A percentile compares a stretch with the other conserved stretches of the same genome.
phyloP scores from a whole-genome alignment of 2,329 filamentous ascomycete genomes.

The Penicillium fuscoglaucum region DNA sequence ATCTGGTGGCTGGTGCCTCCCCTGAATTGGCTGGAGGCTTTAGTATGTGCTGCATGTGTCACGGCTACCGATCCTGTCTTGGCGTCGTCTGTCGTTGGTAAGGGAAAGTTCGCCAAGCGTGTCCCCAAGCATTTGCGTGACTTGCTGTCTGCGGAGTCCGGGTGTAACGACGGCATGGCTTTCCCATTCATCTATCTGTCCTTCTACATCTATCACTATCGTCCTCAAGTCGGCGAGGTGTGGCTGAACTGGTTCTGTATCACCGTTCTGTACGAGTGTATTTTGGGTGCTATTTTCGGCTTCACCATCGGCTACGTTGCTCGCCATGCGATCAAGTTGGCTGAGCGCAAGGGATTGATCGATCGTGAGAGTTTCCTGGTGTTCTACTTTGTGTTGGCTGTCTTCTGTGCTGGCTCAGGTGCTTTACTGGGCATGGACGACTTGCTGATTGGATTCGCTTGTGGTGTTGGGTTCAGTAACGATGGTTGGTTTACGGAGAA shows the following conservation, averaged over 20 bases:
- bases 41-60: slow-evolving; percentile 86
- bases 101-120: slow-evolving; percentile 96
- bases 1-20: slow-evolving; percentile 85
- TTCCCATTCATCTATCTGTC: slow-evolving; percentile 96
- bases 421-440: slow-evolving; percentile 91
- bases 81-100: slow-evolving; percentile 95
- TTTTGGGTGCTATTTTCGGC: slow-evolving; percentile 87
- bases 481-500: slow-evolving; percentile 99
- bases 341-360: slow-evolving; percentile 81
- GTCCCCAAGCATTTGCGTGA: slow-evolving; percentile 97
- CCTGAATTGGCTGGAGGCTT: slow-evolving; percentile 84
- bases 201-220: slow-evolving; percentile 83
- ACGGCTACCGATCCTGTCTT: slow-evolving; percentile 96
- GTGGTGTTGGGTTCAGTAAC: slow-evolving; percentile 98
- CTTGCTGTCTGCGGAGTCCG: slow-evolving; percentile 90
- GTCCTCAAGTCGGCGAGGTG: slow-evolving; percentile 66
- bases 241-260: slow-evolving; percentile 84
- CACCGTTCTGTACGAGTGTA: slow-evolving; percentile 90
- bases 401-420: slow-evolving; percentile 93
- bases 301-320: slow-evolving; percentile 86
- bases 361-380: slow-evolving; percentile 97
- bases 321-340: slow-evolving; percentile 83
- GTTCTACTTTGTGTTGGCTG: slow-evolving; percentile 94
- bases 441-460: slow-evolving; percentile 88
- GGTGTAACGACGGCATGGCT: slow-evolving; percentile 99